Conservation (phyloP, 2,329 filamentous ascomycete genomes). For the Fusarium liriodendri region DNA sequence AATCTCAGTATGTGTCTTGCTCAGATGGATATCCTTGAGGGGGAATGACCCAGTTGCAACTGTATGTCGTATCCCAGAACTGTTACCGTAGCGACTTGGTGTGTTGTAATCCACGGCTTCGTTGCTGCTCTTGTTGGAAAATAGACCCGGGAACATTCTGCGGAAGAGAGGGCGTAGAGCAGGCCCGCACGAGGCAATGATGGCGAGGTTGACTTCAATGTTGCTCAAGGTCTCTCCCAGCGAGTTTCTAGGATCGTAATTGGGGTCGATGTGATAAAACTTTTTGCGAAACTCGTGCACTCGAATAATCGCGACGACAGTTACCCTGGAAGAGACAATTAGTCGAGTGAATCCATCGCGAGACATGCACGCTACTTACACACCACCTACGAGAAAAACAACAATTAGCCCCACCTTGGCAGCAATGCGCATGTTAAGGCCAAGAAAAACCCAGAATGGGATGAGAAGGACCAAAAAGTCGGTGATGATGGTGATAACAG, state of each 20-base stretch:
- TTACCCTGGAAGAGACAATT: conserved; percentile 40
- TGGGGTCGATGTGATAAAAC: conserved; percentile 13
- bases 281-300: conserved; percentile 42
- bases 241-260: conserved; percentile 40
- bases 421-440: conserved; percentile 51
- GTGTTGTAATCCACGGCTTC: conserved; percentile 19
- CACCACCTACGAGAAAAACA: conserved; percentile 53
- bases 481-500: conserved; percentile 54
- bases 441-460: conserved; percentile 55
- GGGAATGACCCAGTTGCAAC: neutral
- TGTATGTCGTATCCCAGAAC: conserved; percentile 12
- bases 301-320: conserved; percentile 47
- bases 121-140: conserved; percentile 29
- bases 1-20: conserved; percentile 32
- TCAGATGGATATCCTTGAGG: conserved; percentile 30
- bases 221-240: conserved; percentile 48
- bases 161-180: conserved; percentile 34
- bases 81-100: conserved; percentile 13
- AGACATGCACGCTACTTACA: conserved; percentile 44
- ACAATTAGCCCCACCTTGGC: conserved; percentile 53
- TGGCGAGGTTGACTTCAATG: conserved; percentile 52
- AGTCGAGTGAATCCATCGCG: neutral
- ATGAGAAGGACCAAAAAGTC: conserved; percentile 54
- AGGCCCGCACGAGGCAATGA: conserved; percentile 51
- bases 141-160: conserved; percentile 38